Evolutionary conservation across 2,329 filamentous ascomycete genomes (phyloP).

Genomic region (Xylariaceae sp.): DNA sequence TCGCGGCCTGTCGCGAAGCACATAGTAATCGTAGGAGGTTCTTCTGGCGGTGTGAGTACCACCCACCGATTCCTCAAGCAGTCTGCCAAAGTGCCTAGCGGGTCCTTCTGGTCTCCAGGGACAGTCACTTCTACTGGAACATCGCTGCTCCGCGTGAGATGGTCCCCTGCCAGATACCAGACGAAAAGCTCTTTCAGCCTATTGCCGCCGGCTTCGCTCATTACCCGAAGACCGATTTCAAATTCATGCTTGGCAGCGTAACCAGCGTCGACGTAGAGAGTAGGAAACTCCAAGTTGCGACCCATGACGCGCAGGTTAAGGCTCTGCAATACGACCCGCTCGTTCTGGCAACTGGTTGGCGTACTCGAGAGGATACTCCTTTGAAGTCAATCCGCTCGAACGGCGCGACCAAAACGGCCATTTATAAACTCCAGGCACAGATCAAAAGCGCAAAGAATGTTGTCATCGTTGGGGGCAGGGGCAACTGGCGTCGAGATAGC

Average conservation of each 20-base stretch:
- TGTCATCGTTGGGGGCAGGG: constrained; percentile 32
- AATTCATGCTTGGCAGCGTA: constrained; percentile 14
- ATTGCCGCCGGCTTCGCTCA: constrained; percentile 15
- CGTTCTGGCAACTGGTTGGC: constrained; percentile 21
- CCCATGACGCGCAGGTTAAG: not conserved
- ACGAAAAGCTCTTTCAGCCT: constrained; percentile 19
- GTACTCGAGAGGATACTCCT: constrained; percentile 12
- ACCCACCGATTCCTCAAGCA: constrained; percentile 33
- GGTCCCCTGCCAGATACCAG: constrained; percentile 15
- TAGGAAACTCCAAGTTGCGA: constrained; percentile 13
- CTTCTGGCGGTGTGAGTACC: constrained; percentile 28
- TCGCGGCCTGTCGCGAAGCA: constrained; percentile 22
- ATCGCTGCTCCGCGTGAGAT: constrained; percentile 18
- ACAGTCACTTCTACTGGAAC: constrained; percentile 24
- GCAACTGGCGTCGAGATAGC: constrained; percentile 34
- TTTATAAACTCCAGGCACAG: constrained; percentile 18
- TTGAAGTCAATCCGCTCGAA: constrained; percentile 20
- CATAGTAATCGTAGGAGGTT: constrained; percentile 32
- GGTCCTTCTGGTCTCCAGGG: constrained; percentile 34
- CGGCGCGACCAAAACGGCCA: constrained; percentile 15
- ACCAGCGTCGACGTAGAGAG: constrained; percentile 20
- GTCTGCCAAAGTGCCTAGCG: constrained; percentile 18
- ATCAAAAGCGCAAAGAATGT: constrained; percentile 27
- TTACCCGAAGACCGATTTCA: constrained; percentile 12
- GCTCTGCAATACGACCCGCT: constrained; percentile 22